Conservation (phyloP, 306 rosid genomes). For the Prunus davidiana region DNA sequence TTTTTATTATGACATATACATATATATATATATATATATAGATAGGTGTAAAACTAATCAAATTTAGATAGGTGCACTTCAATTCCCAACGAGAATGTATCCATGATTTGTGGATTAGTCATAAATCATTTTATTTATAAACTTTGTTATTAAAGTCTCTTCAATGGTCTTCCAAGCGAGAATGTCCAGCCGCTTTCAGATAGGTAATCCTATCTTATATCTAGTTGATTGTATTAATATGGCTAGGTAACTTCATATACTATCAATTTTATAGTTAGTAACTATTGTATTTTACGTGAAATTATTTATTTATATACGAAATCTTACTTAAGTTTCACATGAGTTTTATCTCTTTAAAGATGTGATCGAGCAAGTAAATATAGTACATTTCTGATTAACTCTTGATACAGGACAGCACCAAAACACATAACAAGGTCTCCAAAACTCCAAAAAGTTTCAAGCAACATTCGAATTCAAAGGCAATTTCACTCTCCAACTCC, state of each 20-base stretch:
- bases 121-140: no score
- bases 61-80: background rate
- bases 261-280: no score
- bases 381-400: no score
- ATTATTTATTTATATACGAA: no score
- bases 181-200: conserved; percentile 6
- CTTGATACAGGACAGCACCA: background rate
- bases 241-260: background rate
- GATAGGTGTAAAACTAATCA: no score
- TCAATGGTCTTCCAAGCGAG: background rate
- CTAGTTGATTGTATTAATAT: background rate
- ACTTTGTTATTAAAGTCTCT: background rate
- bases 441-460: background rate
- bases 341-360: no score
- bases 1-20: no score
- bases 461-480: conserved; percentile 13
- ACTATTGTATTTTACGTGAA: no score
- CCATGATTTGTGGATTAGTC: conserved; percentile 3
- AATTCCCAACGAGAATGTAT: conserved; percentile 18
- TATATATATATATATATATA: no score
- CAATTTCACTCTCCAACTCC: conserved; percentile 18
- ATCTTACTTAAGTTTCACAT: no score
- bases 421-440: background rate
- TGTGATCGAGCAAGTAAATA: no score
- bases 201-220: background rate